Evolutionary conservation across 169 alveolate genomes (phyloP), one percentile per base, ranked within the genome.

Genomic region (Eimeria falciformis): DNA sequence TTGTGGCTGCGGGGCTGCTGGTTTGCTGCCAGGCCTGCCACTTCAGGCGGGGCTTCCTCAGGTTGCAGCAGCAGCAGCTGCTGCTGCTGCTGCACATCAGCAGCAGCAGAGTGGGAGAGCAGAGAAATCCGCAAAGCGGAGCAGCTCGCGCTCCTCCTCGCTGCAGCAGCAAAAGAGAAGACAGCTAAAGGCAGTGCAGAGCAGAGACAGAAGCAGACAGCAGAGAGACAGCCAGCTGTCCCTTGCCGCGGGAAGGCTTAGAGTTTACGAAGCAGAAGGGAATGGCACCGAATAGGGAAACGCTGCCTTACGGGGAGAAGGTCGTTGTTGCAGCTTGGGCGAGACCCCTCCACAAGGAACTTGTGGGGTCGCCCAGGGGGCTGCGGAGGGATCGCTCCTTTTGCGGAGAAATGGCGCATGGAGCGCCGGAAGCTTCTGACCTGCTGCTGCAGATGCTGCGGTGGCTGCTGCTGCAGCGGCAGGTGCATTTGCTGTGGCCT

Each of bases 81-180:
- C 45, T 1, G 43, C 47, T 68, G 43, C 23, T 33, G 79, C 47
- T 33, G 79, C 79, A 27, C 21, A 0, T 43, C 40, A 9, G 37
- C 14, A 6, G 62, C 7, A 14, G 62, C 7, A 50, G 62, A 50
- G n/a, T 11, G 62, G 14, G 65, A 7, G 27, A 17, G 56, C 62
- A 25, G 66, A 2, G 62, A n/a, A 17, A 65, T 3, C 7, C 33
- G 66, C 21, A 75, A 47, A 3, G 84, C 56, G 50, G 55, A 75
- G 84, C 65, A 75, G 84, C 84, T 75, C 62, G 84, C 50, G 84
- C 84, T 75, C 25, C 84, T 23, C 37, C 65, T 75, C 84, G 84
- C 84, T 75, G 62, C 50, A 75, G 37, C 62, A 75, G 65, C 84
- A 75, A 45, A 18, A 69, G 23, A 62, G 25, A 12, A 7, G n/a